Evolutionary conservation across 2,329 filamentous ascomycete species (phyloP).

Genomic region (Aspergillus tubingensis): DNA sequence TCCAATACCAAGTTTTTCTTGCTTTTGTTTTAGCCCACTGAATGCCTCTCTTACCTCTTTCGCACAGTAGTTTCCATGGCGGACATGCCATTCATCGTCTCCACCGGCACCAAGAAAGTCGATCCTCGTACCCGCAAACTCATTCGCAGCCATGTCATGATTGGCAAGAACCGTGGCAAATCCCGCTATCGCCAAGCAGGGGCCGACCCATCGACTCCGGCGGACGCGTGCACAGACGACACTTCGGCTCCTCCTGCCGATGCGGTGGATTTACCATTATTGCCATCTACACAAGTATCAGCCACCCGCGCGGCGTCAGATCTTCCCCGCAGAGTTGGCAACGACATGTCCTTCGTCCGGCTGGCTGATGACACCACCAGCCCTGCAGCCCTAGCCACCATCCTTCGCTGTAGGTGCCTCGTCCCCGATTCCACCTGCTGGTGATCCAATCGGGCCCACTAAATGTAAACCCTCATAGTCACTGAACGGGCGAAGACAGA

Average conservation of each 20-base stretch:
- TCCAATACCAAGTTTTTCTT: background rate
- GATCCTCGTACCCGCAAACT: slow-evolving; percentile 37
- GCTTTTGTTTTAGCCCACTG: background rate
- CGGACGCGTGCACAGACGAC: background rate
- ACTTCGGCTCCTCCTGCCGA: background rate
- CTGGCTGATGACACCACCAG: background rate
- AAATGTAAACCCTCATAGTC: slow-evolving; percentile 6
- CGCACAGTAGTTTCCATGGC: background rate
- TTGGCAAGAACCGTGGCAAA: slow-evolving; percentile 44
- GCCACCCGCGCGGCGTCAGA: background rate
- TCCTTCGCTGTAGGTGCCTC: background rate
- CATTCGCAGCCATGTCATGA: slow-evolving; percentile 48
- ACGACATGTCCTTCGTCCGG: background rate
- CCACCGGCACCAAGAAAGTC: slow-evolving; percentile 20
- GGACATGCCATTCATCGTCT: slow-evolving; percentile 7
- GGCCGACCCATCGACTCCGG: background rate
- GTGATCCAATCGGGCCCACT: background rate
- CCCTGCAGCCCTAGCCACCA: background rate
- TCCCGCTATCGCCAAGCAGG: slow-evolving; percentile 6
- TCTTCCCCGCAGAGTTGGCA: background rate
- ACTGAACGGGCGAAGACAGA: background rate
- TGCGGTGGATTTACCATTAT: no score
- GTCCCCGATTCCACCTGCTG: background rate
- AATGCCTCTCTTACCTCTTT: background rate
- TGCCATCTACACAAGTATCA: slow-evolving; percentile 16